phyloP scores from a whole-genome alignment of 768 basidiomycete genomes.

The Leccinum uliginosum region DNA sequence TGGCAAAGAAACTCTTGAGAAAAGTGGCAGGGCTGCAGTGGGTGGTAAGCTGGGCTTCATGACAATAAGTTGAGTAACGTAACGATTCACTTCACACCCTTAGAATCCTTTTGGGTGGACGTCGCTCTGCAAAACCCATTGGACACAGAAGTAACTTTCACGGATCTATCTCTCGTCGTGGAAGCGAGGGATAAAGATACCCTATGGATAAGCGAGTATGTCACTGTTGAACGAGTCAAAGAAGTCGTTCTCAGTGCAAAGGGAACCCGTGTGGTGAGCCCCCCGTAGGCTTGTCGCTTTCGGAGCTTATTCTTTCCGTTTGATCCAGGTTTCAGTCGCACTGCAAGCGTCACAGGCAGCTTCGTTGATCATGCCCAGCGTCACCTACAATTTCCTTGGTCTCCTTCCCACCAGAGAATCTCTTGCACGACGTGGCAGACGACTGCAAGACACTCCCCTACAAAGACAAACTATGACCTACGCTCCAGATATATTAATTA shows the following conservation, averaged over 20 bases:
- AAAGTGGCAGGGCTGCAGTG: conserved; percentile 55
- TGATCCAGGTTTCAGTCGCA: conserved; percentile 54
- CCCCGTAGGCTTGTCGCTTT: background rate
- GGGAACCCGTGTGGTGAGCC: conserved; percentile 60
- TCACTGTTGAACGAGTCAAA: conserved; percentile 56
- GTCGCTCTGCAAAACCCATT: conserved; percentile 67
- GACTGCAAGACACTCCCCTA: conserved; percentile 69
- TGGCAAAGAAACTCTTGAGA: conserved; percentile 53
- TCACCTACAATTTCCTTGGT: conserved; percentile 67
- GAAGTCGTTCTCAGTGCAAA: conserved; percentile 59
- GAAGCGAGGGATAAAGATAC: conserved; percentile 33
- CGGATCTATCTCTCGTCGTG: conserved; percentile 55
- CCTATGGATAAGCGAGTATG: conserved; percentile 34
- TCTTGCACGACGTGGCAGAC: conserved; percentile 63
- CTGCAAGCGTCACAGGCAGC: conserved; percentile 51
- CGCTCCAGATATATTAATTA: conserved; percentile 59
- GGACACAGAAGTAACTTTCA: conserved; percentile 65
- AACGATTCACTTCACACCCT: background rate
- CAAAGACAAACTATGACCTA: conserved; percentile 71
- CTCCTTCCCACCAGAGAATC: conserved; percentile 66
- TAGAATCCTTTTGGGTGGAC: conserved; percentile 79
- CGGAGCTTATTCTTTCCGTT: background rate
- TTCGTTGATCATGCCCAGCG: conserved; percentile 52
- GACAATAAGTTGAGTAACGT: background rate
- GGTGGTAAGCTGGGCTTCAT: conserved; percentile 43